Conservation (phyloP, 495 filamentous ascomycete genomes). For the Xanthoparmelia taractica region DNA sequence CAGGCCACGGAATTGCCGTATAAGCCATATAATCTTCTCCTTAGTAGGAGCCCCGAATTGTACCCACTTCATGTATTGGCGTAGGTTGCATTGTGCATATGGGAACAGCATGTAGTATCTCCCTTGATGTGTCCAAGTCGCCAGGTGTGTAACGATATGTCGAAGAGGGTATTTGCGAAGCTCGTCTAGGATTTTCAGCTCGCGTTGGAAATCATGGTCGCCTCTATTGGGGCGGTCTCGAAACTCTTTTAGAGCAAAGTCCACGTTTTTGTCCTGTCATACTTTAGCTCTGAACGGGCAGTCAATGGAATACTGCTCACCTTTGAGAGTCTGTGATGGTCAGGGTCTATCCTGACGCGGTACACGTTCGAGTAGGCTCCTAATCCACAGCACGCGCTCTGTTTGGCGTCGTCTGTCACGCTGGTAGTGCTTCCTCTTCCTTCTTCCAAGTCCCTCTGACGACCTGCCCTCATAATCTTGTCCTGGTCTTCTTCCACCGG, state of each 20-base stretch:
- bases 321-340: slow-evolving; percentile 16
- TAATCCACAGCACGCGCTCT: slow-evolving; percentile 5
- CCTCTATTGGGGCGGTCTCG: not conserved
- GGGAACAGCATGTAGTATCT: slow-evolving; percentile 28
- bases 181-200: slow-evolving; percentile 11
- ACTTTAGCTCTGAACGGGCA: not conserved
- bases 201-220: not conserved
- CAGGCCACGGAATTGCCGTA: slow-evolving; percentile 24
- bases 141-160: slow-evolving; percentile 18
- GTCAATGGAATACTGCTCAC: slow-evolving; percentile 7
- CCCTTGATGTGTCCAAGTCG: slow-evolving; percentile 16
- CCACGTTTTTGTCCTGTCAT: slow-evolving; percentile 1
- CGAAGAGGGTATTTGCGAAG: not conserved
- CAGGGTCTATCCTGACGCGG: slow-evolving; percentile 15
- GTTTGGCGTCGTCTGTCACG: not conserved
- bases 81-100: slow-evolving; percentile 26
- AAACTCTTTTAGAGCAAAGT: slow-evolving; percentile 21
- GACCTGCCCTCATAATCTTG: not conserved
- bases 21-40: slow-evolving; percentile 19
- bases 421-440: not conserved
- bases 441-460: not conserved
- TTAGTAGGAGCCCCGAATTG: not conserved
- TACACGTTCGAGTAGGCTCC: slow-evolving; percentile 17
- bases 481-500: not conserved
- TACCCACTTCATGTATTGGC: slow-evolving; percentile 20